phyloP scores from a whole-genome alignment of 257 asterid species.

The Solanum gandarillasii region DNA sequence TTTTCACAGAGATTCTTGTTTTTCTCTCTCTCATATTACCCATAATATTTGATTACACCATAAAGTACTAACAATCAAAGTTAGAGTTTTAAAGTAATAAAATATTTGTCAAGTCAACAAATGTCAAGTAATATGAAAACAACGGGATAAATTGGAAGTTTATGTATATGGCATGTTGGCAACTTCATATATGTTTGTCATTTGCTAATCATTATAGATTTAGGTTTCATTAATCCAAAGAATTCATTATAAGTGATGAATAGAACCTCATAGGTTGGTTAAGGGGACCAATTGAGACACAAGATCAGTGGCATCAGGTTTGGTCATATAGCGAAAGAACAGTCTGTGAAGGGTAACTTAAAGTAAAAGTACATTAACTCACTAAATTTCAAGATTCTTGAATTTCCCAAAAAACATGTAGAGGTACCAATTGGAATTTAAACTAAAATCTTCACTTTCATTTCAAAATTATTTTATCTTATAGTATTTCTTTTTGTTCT shows the following conservation, averaged over 20 bases:
- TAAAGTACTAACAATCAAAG: not conserved
- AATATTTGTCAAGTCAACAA: not conserved
- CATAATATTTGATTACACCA: not conserved
- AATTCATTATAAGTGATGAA: not conserved
- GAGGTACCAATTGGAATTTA: not conserved
- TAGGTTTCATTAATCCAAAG: not conserved
- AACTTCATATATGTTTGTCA: not conserved
- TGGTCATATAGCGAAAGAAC: not conserved
- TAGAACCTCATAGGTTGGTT: not conserved
- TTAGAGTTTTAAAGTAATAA: not conserved
- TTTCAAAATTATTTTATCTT: not conserved
- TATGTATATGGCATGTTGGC: not conserved
- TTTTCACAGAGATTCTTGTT: too few species aligned
- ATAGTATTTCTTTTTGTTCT: not conserved
- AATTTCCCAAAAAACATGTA: not conserved
- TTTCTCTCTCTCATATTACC: too few species aligned
- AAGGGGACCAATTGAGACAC: not conserved
- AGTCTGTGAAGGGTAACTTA: not conserved
- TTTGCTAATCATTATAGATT: not conserved
- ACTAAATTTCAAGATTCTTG: constrained; percentile 2
- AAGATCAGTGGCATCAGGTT: not conserved
- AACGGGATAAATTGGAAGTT: not conserved
- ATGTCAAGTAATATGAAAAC: not conserved
- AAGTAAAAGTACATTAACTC: not conserved
- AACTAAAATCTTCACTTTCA: not conserved